These are phyloP conservation scores for Leccinellum albellum DNA, from an alignment of 768 basidiomycete genomes.

Conservation along the genomic window DNA sequence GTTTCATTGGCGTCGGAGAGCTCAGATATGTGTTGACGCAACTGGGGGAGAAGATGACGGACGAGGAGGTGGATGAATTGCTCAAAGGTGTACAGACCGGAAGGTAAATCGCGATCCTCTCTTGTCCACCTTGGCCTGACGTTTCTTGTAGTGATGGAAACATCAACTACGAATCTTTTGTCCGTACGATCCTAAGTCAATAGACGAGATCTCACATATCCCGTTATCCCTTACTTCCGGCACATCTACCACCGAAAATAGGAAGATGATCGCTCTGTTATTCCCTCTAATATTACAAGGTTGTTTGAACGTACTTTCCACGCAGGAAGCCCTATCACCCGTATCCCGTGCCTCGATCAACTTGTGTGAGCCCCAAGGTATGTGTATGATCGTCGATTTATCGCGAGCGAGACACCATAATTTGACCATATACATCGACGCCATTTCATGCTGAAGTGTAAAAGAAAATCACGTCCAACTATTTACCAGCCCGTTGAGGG, in stretches of 20 bases:
- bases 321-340: neutral
- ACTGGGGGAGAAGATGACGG: conserved; percentile 96
- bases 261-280: neutral
- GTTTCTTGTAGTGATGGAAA: conserved; percentile 74
- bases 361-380: neutral
- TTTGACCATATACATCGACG: neutral
- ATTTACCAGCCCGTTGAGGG: conserved; percentile 12
- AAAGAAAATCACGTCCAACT: neutral
- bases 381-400: neutral
- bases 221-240: neutral
- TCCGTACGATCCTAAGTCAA: conserved; percentile 90
- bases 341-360: neutral
- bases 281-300: neutral
- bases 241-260: neutral
- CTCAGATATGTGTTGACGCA: conserved; percentile 86
- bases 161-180: conserved; percentile 96
- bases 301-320: neutral
- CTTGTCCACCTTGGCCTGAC: neutral
- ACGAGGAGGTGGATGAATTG: conserved; percentile 97
- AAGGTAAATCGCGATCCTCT: conserved; percentile 52
- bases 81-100: conserved; percentile 94
- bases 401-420: neutral
- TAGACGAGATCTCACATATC: conserved; percentile 30
- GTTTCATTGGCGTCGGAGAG: conserved; percentile 63
- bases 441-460: neutral